Base-by-base conservation (phyloP, 2,329 filamentous ascomycete genomes). In the Botryosphaeria agaves region DNA sequence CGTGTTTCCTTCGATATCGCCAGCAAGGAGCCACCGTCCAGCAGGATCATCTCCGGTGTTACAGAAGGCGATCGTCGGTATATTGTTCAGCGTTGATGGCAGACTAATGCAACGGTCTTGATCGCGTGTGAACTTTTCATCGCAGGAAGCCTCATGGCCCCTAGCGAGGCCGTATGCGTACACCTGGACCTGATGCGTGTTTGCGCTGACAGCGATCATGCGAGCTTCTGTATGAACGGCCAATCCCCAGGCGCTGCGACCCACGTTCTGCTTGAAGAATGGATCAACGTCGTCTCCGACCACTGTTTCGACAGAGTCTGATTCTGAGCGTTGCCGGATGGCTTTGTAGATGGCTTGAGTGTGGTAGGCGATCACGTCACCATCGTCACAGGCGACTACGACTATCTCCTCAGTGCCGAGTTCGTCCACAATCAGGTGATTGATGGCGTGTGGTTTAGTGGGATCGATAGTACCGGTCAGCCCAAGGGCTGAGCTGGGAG, bases 131-230 rank as follows among this genome's bases (percentile, higher is more conserved):
- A 5, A 9, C 5, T 17, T 14, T 9, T 28, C 26, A 9, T 14
- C 26, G 4, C 9, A 14, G 26, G 26, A 28, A 28, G 11, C 11
- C 15, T 38, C 34, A 14, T 29, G 26, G 18, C 42, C 30, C 25
- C 56, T 49, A 3, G 58, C 51, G 31, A 76, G 54, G 0, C 66
- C 70, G 41, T 71, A 69, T 9, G 69, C 67, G 41, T 71, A 68
- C 1, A 77, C 57, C 3, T 61, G 66, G 17, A 79, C 64, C 11
- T 57, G 44, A 14, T 61, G 58, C 0, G 64, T 68, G 47, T 98
- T 98, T 0, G 80, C 74, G 41, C 79, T 81, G 23, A 91, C 76
- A 1, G 87, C 89, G 37, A 98, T 77, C 36, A 94, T 59, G 0
- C 85, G 72, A n/a, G 81, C 82, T 37, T 74, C 59, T 36, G 71